Percentiles rank a stretch among this genome's conserved stretches.
phyloP scores from a whole-genome alignment of 805 yeast genomes.

The Kazachstania kunashirensis region DNA sequence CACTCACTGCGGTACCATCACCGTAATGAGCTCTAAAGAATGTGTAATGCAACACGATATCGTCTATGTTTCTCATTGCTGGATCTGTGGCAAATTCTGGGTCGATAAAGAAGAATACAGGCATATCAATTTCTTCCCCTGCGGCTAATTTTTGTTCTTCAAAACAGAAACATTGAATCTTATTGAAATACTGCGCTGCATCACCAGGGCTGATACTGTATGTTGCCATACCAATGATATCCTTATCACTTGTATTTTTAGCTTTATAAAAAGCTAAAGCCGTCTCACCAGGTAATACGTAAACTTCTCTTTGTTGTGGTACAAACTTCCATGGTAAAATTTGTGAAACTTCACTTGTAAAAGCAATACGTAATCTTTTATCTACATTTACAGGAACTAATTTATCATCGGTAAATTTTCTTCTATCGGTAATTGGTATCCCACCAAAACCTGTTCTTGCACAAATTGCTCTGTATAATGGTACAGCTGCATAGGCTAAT shows the following conservation, averaged over 20 bases:
- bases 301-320: slow-evolving; percentile 90
- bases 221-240: slow-evolving; percentile 97
- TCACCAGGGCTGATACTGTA: slow-evolving; percentile 94
- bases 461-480: slow-evolving; percentile 83
- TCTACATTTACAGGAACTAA: slow-evolving; percentile 80
- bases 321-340: slow-evolving; percentile 89
- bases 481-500: slow-evolving; percentile 82
- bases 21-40: slow-evolving; percentile 59
- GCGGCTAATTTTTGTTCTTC: slow-evolving; percentile 91
- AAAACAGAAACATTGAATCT: slow-evolving; percentile 96
- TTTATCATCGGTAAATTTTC: slow-evolving; percentile 77
- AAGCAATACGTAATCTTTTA: slow-evolving; percentile 69
- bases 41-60: slow-evolving; percentile 83
- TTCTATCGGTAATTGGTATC: slow-evolving; percentile 77
- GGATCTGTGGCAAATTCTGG: slow-evolving; percentile 95
- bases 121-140: slow-evolving; percentile 98
- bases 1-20: slow-evolving; percentile 31
- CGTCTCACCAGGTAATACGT: slow-evolving; percentile 92
- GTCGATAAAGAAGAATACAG: slow-evolving; percentile 91
- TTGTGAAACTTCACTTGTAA: slow-evolving; percentile 86
- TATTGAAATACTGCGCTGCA: slow-evolving; percentile 92
- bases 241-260: slow-evolving; percentile 72
- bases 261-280: slow-evolving; percentile 95
- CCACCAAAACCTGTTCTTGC: slow-evolving; percentile 96
- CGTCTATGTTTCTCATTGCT: slow-evolving; percentile 80